These are phyloP conservation scores for Vitis hybrid DNA, from an alignment of 177 flowering plant genomes.

Conservation along the genomic window DNA sequence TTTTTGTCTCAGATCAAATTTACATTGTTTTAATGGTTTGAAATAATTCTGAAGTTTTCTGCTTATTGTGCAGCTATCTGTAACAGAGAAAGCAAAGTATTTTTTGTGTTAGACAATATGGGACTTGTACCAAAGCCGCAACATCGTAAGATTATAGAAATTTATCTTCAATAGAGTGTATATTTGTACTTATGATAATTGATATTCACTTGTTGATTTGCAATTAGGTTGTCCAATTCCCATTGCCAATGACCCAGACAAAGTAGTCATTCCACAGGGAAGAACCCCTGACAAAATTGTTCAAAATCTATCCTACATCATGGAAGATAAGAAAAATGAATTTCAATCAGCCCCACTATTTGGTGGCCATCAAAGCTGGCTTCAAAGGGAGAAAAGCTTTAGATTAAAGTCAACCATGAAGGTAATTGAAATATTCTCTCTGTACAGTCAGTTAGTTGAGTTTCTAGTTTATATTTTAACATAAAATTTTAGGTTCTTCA, in stretches of 20 bases:
- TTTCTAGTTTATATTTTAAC: background rate
- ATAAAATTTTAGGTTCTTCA: no score
- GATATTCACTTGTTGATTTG: constrained; percentile 13
- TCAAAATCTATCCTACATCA: constrained; percentile 53
- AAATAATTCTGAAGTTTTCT: constrained; percentile 1
- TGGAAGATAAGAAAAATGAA: constrained; percentile 55
- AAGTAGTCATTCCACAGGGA: constrained; percentile 60
- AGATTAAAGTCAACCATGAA: constrained; percentile 72
- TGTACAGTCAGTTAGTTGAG: background rate
- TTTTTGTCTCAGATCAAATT: background rate
- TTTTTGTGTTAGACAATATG: constrained; percentile 54
- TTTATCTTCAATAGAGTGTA: constrained; percentile 5
- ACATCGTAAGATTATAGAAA: constrained; percentile 67
- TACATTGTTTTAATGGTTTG: background rate
- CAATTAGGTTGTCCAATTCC: constrained; percentile 84
- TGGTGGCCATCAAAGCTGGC: constrained; percentile 90
- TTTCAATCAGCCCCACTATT: constrained; percentile 62
- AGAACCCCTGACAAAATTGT: constrained; percentile 63
- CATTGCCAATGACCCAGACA: constrained; percentile 58
- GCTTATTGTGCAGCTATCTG: constrained; percentile 72
- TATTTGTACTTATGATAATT: background rate
- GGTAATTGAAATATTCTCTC: constrained; percentile 36
- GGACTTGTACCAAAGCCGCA: constrained; percentile 70
- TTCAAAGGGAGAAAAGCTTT: constrained; percentile 76
- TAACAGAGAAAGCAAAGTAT: constrained; percentile 76